Evolutionary conservation across 2,329 filamentous ascomycete species (phyloP), one percentile per base, ranked within the genome.

Genomic region (Talaromyces atroroseus): DNA sequence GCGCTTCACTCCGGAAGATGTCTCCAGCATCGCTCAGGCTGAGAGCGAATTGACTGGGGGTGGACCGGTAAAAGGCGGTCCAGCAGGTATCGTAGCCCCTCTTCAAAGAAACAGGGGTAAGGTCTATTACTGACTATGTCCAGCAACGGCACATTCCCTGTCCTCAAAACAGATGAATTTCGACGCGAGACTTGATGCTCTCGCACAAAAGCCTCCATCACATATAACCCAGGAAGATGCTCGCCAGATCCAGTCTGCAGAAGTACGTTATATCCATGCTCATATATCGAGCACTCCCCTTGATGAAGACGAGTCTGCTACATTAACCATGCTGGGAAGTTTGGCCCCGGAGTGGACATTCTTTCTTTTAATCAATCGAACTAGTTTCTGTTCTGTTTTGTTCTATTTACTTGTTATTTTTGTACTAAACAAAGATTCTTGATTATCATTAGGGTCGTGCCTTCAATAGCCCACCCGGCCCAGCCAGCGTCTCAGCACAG

Each of bases 131-230:
- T 34, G 36, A 40, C 46, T 6, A 18, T 50, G 4, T 29, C 26
- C 18, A 71, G 69, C 68, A 10, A 70, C 66, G 11, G 69, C 68
- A 0, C 68, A 71, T 18, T 66, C 66, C 44, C 60, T 71, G 20
- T 66, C 65, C 0, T 69, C 68, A 61, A 59, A 63, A 40, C 68
- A 71, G 54, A 69, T 66, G 63, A 69, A 69, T 23, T 71, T 71
- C 18, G 66, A 72, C 46, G 64, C 58, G 21, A 69, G 67, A 49
- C 21, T 69, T 1, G 65, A 71, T 14, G 67, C 70, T 36, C 47
- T 70, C 4, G 61, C 66, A 6, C 58, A 64, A 2, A 72, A 72
- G 49, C 68, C 68, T 10, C 65, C 62, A 21, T 68, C 61, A n/a
- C 62, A 68, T 24, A 70, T 70, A 21, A 69, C 67, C 18, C 62